Base-by-base conservation (phyloP, 1,284 basidiomycete species). In the Amylostereum areolatum region DNA sequence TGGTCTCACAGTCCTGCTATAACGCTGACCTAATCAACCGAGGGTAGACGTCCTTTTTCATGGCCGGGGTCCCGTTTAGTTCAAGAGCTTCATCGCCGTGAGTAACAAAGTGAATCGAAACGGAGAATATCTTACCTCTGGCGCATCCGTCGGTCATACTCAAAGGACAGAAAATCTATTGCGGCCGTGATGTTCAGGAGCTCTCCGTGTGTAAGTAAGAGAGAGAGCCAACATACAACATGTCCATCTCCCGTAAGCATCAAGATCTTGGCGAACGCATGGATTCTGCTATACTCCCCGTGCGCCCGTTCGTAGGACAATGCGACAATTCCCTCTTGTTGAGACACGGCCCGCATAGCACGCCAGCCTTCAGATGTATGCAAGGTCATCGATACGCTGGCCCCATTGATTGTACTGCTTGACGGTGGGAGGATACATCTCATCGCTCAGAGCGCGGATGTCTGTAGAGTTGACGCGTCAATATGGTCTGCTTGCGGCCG, bases 101-200 rank as follows among this genome's bases (percentile, higher is more conserved):
- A 5, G 11, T 12, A n/a, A 11, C 36, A n/a, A 8, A 6, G 27
- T 43, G 7, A 25, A 41, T 39, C 30, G 43, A 37, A 30, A 37
- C 33, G 52, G n/a, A 44, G n/a, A 24, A 48, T 9, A 27, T 56
- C 57, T 6, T 37, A 75, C 77, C 71, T 58, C 85, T 69, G 4
- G 87, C 84, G 33, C 75, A 74, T 0, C 87, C 88, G 59, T 91
- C 88, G 0, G 85, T 85, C 88, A 90, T 90, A 39, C 79, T 81
- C 55, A 88, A 65, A 1, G 86, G 85, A 52, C 85, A 89, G 50
- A 81, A 77, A 8, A 82, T 70, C 80, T 85, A 3, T 27, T 24
- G 31, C 32, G 12, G 27, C 11, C 32, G 6, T 30, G 25, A 29
- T 18, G 25, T 27, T 39, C n/a, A n/a, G n/a, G n/a, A 35, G n/a